Evolutionary conservation across 2,329 filamentous ascomycete species (phyloP), one percentile per base, ranked within the genome.

Genomic region (Balansia obtecta): DNA sequence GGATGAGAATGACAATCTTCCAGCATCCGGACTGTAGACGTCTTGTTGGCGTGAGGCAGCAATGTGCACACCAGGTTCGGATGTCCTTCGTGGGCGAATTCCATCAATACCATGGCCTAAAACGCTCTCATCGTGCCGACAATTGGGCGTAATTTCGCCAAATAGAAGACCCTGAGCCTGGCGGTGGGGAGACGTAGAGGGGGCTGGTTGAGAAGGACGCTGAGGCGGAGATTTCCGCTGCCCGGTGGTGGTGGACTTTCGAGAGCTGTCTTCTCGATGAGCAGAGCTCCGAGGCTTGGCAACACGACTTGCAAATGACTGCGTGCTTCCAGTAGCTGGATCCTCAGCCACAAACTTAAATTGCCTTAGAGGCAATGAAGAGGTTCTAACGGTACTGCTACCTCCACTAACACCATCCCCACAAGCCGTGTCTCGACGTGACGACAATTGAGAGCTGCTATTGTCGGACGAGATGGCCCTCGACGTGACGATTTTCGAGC

Each of bases 71-170:
- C 75, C 81, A n/a, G 85, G 83, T 60, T 90, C 86, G 42, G 85
- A 87, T 20, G 82, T 83, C 64, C 83, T 76, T 55, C 83, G 72
- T 53, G 73, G 71, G 47, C 75, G 69, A 46, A 69, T 60, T 46
- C 57, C 60, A 53, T 76, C 70, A 55, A 85, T 85, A 48, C 82
- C 83, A 67, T 80, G 81, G 5, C 79, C 81, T 48, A 72, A 69
- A 46, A 74, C 68, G 18, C 71, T 65, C 27, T 72, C 61, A 56
- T 77, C 72, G 58, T 71, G 72, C 56, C 79, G 73, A 38, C 4
- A 27, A 5, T 79, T 72, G n/a, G 79, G 75, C 30, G 81, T 68
- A 56, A 90, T 76, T 65, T 90, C 87, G 38, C 86, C 86, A 68
- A 91, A 91, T 18, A 90, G 68, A 37, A 86, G 77, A 54, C 75